Conservation (phyloP, 305 asterid genomes). For the Ajuga reptans region DNA sequence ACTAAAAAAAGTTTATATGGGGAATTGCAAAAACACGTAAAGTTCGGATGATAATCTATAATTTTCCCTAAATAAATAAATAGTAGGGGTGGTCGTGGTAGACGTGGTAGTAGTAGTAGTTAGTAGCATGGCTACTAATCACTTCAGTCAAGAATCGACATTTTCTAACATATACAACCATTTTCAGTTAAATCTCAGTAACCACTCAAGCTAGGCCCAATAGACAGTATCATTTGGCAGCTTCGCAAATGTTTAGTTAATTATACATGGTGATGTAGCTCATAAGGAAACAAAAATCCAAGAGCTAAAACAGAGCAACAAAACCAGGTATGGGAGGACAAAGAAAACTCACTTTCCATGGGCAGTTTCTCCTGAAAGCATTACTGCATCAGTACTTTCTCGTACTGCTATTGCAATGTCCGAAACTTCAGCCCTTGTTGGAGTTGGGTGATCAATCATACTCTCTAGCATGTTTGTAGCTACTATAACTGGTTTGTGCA, state of each 20-base stretch:
- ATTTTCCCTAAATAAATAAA: no score
- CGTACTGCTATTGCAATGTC: conserved; percentile 95
- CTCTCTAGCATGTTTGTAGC: conserved; percentile 98
- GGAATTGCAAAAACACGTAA: no score
- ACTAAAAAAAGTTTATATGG: no score
- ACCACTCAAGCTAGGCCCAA: neutral
- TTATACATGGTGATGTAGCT: neutral
- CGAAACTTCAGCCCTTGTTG: conserved; percentile 97
- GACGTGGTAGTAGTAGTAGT: no score
- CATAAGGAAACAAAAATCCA: neutral
- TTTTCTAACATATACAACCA: neutral
- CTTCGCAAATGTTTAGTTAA: conserved; percentile 7
- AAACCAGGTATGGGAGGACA: neutral
- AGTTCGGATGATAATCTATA: no score
- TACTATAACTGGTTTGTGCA: conserved; percentile 90
- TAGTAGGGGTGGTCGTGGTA: no score
- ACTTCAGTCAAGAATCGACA: conserved; percentile 8
- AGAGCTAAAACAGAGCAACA: neutral
- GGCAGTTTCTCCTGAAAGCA: conserved; percentile 99
- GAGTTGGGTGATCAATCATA: conserved; percentile 95
- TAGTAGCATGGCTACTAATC: neutral
- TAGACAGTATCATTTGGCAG: neutral
- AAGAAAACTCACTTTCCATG: conserved; percentile 76
- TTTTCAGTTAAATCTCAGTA: neutral
- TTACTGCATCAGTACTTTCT: conserved; percentile 90